These are phyloP conservation scores for Xylaria arbuscula DNA, from an alignment of 2,329 filamentous ascomycete species.

Conservation along the genomic window DNA sequence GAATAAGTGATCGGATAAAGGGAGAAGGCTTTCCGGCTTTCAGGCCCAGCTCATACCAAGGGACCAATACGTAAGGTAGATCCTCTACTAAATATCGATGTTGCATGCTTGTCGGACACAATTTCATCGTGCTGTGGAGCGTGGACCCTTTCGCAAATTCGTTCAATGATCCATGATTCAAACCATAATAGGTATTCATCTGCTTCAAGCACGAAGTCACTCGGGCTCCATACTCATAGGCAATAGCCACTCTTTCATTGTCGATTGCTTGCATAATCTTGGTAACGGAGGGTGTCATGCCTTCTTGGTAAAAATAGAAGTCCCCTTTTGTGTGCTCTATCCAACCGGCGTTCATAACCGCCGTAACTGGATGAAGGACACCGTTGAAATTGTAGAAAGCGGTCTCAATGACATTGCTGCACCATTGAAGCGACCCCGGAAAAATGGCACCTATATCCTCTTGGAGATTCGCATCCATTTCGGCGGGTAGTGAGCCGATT, in stretches of 20 bases:
- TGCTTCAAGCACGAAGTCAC: conserved; percentile 30
- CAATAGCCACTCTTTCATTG: conserved; percentile 33
- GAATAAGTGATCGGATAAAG: conserved; percentile 35
- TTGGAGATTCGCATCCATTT: conserved; percentile 16
- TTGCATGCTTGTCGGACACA: conserved; percentile 34
- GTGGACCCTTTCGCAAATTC: conserved; percentile 31
- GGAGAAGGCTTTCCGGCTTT: conserved; percentile 34
- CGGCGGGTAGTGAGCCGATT: conserved; percentile 33
- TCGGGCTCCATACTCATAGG: conserved; percentile 17
- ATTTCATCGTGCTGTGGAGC: conserved; percentile 36
- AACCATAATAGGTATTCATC: conserved; percentile 34
- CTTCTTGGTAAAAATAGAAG: conserved; percentile 37
- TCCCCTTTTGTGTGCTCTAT: conserved; percentile 37
- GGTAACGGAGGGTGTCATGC: conserved; percentile 35
- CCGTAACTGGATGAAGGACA: conserved; percentile 35
- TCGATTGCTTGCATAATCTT: conserved; percentile 36
- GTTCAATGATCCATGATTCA: conserved; percentile 17
- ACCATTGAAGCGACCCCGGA: conserved; percentile 34
- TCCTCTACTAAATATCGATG: conserved; percentile 35
- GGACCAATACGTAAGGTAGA: conserved; percentile 36
- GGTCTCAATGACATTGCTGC: conserved; percentile 35
- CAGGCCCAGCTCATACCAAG: conserved; percentile 36
- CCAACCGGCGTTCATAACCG: conserved; percentile 37
- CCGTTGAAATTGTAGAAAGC: conserved; percentile 39
- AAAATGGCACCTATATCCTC: conserved; percentile 27